Percentiles rank a stretch among this genome's conserved stretches.
phyloP scores from a whole-genome alignment of 768 basidiomycete genomes.

The Lactarius sanguifluus region DNA sequence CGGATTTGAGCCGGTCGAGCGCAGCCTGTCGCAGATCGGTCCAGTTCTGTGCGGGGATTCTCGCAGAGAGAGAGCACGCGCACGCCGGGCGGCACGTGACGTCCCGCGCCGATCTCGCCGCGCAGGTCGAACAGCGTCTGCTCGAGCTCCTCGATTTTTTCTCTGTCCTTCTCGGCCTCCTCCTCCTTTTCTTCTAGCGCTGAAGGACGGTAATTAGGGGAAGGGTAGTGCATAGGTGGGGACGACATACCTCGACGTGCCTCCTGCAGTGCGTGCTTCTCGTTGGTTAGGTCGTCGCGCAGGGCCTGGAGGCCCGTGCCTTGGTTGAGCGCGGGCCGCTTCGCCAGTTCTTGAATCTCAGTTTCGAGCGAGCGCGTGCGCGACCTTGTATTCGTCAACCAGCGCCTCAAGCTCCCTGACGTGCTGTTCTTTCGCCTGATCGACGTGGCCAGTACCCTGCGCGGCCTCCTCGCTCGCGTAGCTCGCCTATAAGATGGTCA shows the following conservation, averaged over 20 bases:
- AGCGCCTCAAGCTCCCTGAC: conserved; percentile 56
- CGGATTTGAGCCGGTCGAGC: conserved; percentile 71
- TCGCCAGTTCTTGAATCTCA: conserved; percentile 49
- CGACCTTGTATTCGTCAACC: conserved; percentile 54
- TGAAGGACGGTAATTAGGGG: conserved; percentile 30
- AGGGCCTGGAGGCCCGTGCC: conserved; percentile 39
- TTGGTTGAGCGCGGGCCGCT: conserved; percentile 33
- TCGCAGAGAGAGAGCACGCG: conserved; percentile 55
- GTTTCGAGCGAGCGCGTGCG: conserved; percentile 45
- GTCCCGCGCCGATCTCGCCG: conserved; percentile 73
- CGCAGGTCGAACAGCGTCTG: conserved; percentile 75
- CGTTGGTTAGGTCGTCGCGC: conserved; percentile 40
- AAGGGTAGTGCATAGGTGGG: not conserved
- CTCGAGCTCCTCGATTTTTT: conserved; percentile 67
- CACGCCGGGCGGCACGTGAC: conserved; percentile 69
- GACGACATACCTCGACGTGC: conserved; percentile 43
- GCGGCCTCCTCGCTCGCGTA: conserved; percentile 58
- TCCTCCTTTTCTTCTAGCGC: conserved; percentile 46
- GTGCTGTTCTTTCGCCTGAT: conserved; percentile 44
- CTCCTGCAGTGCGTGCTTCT: conserved; percentile 35
- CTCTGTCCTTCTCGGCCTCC: conserved; percentile 41
- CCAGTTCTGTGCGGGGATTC: conserved; percentile 64
- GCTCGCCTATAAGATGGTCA: conserved; percentile 47
- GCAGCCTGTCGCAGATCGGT: conserved; percentile 70
- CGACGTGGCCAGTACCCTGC: conserved; percentile 34